Conservation (phyloP, 495 filamentous ascomycete genomes). For the Penicillium cosmopolitanum region DNA sequence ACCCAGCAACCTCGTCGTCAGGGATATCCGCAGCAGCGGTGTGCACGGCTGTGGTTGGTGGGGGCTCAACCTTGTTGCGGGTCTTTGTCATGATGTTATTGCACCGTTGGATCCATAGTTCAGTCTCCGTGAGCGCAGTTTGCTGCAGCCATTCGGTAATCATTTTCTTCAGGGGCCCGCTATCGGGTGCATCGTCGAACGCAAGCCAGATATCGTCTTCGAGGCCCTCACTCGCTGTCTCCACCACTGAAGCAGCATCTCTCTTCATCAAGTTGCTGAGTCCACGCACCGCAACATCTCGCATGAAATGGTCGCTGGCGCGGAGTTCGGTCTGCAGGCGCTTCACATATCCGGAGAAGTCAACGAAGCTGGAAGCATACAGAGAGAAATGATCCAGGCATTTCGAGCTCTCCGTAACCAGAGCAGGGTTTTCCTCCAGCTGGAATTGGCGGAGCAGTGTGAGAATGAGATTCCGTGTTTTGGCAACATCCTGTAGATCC, state of each 20-base stretch:
- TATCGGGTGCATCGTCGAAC: constrained; percentile 73
- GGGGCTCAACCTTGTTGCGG: constrained; percentile 58
- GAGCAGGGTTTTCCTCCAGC: constrained; percentile 71
- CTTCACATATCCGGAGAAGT: constrained; percentile 81
- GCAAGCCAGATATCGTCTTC: constrained; percentile 93
- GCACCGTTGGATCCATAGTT: constrained; percentile 82
- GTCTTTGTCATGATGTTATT: constrained; percentile 90
- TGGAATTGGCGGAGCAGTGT: constrained; percentile 84
- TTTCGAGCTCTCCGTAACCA: constrained; percentile 75
- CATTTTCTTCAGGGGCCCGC: constrained; percentile 77
- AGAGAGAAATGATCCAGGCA: constrained; percentile 91
- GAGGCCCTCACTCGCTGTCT: constrained; percentile 70
- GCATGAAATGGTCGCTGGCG: constrained; percentile 65
- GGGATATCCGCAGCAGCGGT: constrained; percentile 71
- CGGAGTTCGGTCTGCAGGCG: constrained; percentile 76
- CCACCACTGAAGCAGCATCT: constrained; percentile 77
- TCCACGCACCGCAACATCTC: constrained; percentile 82
- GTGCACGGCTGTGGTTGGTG: constrained; percentile 50
- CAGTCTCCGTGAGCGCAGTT: constrained; percentile 75
- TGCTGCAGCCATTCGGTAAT: constrained; percentile 91
- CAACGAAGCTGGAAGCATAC: constrained; percentile 86
- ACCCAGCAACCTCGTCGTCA: constrained; percentile 96
- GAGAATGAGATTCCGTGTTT: constrained; percentile 86
- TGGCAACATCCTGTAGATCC: constrained; percentile 91
- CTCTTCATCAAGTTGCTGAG: constrained; percentile 94